Evolutionary conservation across 2,329 filamentous ascomycete species (phyloP), one percentile per base, ranked within the genome.

Genomic region (Cordyceps cateniannulata): DNA sequence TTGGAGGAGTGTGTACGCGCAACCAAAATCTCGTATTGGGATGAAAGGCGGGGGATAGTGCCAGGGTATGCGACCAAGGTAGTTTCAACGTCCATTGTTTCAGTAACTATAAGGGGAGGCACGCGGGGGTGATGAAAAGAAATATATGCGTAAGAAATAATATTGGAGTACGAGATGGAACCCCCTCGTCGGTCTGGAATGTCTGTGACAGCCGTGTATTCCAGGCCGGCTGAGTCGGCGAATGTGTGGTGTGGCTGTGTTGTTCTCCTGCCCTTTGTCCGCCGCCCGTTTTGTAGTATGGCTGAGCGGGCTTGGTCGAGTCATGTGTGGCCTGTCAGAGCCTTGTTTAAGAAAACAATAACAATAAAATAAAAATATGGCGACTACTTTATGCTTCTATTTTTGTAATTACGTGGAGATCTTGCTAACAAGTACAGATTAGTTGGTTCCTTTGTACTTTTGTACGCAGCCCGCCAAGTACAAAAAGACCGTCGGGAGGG

Each of bases 11-110:
- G 50, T 42, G 24, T 42, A 44, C 51, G 24, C 51, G 51, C 24
- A 44, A 29, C 16, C 51, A 42, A 27, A 29, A 54, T 51, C 56
- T 59, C 56, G 56, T 59, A 59, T 59, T 42, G 42, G 45, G 16
- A 16, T 5, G 5, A 22, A 59, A 51, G 38, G 38, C 38, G 56
- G 35, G 44, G 49, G 49, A 29, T 32, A 9, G 29, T 49, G 22
- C 24, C 25, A 29, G 48, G 47, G 47, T 50, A 32, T 29, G n/a
- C 9, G 27, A 32, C 25, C 18, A 32, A 10, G 5, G 18, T 20
- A 1, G 48, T 50, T 29, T 50, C 42, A 45, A 45, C n/a, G 42
- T 8, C 38, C 16, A n/a, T 42, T n/a, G 38, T 42, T 42, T 42
- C 38, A 42, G 38, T 16, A n/a, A n/a, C n/a, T n/a, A 35, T 12